These are phyloP conservation scores for Tylopilus plumbeoviolaceoides DNA, from an alignment of 768 basidiomycete species.

Conservation along the genomic window DNA sequence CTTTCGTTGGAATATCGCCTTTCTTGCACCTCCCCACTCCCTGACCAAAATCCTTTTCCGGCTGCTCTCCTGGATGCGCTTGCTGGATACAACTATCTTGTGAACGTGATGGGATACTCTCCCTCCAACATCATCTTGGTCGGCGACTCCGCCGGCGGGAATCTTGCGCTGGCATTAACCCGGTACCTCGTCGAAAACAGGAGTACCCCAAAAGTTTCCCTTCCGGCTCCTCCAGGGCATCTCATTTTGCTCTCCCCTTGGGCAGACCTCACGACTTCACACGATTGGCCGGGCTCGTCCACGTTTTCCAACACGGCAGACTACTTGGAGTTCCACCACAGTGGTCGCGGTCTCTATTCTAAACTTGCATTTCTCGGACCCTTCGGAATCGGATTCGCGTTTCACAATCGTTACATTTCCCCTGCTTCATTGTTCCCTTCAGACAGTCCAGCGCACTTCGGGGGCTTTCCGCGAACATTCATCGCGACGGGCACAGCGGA, in stretches of 20 bases:
- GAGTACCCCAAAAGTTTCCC: slow-evolving; percentile 17
- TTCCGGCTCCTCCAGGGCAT: slow-evolving; percentile 45
- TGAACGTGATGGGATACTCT: slow-evolving; percentile 50
- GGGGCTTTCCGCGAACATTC: slow-evolving; percentile 56
- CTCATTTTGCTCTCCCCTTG: slow-evolving; percentile 56
- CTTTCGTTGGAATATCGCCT: slow-evolving; percentile 74
- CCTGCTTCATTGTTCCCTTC: slow-evolving; percentile 46
- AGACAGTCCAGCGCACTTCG: slow-evolving; percentile 38
- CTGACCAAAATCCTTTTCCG: slow-evolving; percentile 59
- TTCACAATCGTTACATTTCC: slow-evolving; percentile 52
- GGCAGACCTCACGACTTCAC: slow-evolving; percentile 43
- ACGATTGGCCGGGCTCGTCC: slow-evolving; percentile 38
- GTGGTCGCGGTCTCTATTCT: slow-evolving; percentile 27
- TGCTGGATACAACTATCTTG: slow-evolving; percentile 69
- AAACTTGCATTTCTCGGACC: slow-evolving; percentile 44
- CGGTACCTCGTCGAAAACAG: slow-evolving; percentile 57
- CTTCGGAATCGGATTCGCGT: slow-evolving; percentile 43
- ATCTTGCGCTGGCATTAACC: slow-evolving; percentile 60
- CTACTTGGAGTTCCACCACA: slow-evolving; percentile 12
- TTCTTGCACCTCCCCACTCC: slow-evolving; percentile 41
- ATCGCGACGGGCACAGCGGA: slow-evolving; percentile 57
- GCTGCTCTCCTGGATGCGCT: slow-evolving; percentile 70
- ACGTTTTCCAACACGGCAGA: slow-evolving; percentile 34
- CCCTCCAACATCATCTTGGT: slow-evolving; percentile 59
- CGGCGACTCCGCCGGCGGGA: slow-evolving; percentile 79